phyloP scores from a whole-genome alignment of 1,284 basidiomycete species.

The Cystobasidiaceae sp. region DNA sequence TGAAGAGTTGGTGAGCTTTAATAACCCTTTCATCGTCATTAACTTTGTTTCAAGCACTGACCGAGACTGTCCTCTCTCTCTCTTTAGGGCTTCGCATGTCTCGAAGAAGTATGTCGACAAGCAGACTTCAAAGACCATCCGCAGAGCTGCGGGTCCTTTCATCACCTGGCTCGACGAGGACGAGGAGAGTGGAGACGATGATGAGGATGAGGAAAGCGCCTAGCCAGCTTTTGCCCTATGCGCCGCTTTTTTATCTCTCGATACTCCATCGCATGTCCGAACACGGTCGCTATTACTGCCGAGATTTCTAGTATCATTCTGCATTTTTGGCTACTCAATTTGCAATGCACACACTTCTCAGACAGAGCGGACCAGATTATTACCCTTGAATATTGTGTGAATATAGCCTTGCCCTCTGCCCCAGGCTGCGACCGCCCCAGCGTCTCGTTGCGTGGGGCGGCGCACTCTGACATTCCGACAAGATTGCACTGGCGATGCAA shows the following conservation, averaged over 20 bases:
- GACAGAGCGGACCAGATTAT: no score
- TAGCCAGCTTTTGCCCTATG: not conserved
- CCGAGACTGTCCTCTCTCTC: not conserved
- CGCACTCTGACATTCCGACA: no score
- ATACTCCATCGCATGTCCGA: not conserved
- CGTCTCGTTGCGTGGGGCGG: no score
- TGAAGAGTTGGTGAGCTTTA: slow-evolving; percentile 16
- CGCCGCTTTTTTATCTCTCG: not conserved
- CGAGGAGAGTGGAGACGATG: slow-evolving; percentile 41
- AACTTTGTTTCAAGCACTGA: not conserved
- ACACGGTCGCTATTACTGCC: not conserved
- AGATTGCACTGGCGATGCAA: no score
- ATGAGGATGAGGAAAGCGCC: slow-evolving; percentile 17
- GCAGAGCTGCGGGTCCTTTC: slow-evolving; percentile 93
- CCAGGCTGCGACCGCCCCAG: no score
- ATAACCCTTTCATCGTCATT: not conserved
- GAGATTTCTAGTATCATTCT: no score
- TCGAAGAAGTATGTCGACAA: slow-evolving; percentile 80
- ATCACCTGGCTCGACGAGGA: slow-evolving; percentile 55
- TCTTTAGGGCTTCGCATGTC: slow-evolving; percentile 19
- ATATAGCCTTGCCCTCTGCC: no score
- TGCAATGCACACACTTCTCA: no score
- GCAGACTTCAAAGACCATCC: slow-evolving; percentile 89
- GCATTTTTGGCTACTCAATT: no score
- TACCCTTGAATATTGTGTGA: no score